Conservation (phyloP, 1,284 basidiomycete genomes). For the Irpex sp. region DNA sequence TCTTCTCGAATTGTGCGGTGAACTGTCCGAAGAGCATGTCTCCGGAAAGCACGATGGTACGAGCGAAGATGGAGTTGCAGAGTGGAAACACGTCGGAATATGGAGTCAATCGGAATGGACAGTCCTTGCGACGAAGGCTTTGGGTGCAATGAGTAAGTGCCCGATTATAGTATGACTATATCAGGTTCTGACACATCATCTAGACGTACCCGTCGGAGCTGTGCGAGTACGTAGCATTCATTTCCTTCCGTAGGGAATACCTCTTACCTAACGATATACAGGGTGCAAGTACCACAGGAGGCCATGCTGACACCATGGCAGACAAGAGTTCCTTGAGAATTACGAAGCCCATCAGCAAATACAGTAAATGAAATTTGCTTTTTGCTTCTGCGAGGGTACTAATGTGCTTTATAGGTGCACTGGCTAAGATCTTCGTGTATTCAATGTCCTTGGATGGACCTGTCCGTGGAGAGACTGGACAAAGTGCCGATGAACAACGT, state of each 20-base stretch:
- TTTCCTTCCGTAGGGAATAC: constrained; percentile 1
- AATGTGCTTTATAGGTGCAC: constrained; percentile 46
- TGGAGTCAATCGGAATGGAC: constrained; percentile 88
- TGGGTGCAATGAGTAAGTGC: constrained; percentile 82
- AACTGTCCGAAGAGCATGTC: constrained; percentile 76
- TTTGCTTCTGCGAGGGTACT: constrained; percentile 8
- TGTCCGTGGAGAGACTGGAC: constrained; percentile 37
- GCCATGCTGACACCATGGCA: constrained; percentile 64
- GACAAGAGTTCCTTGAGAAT: constrained; percentile 69
- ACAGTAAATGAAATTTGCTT: constrained; percentile 42
- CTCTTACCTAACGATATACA: constrained; percentile 24
- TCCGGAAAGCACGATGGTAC: constrained; percentile 52
- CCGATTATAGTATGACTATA: constrained; percentile 6
- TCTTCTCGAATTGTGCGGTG: constrained; percentile 78
- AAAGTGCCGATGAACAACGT: constrained; percentile 28
- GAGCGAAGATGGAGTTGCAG: constrained; percentile 49
- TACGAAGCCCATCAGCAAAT: constrained; percentile 73
- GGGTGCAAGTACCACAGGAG: constrained; percentile 61
- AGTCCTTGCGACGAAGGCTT: constrained; percentile 81
- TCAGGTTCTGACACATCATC: constrained; percentile 10
- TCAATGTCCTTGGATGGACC: constrained; percentile 88
- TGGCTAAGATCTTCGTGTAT: constrained; percentile 89
- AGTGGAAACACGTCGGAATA: constrained; percentile 82
- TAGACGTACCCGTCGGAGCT: constrained; percentile 73
- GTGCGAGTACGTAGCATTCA: constrained; percentile 42